These are phyloP conservation scores for Fusarium virguliforme DNA, from an alignment of 2,329 filamentous ascomycete genomes.

Conservation along the genomic window DNA sequence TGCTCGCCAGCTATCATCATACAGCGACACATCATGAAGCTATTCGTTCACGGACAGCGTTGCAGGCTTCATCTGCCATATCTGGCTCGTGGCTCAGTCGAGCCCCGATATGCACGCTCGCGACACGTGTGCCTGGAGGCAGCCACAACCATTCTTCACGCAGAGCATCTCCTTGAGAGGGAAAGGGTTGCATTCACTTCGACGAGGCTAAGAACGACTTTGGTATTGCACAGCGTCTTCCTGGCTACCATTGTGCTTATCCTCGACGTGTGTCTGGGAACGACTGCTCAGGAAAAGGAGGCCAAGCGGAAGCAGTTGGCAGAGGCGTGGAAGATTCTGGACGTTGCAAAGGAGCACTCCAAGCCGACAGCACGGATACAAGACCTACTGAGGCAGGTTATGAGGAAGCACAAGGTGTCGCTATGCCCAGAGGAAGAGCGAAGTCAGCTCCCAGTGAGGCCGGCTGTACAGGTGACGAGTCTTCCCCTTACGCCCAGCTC, in stretches of 20 bases:
- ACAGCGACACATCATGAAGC: constrained; percentile 55
- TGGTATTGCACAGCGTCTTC: constrained; percentile 56
- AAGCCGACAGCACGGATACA: constrained; percentile 52
- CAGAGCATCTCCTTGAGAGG: constrained; percentile 51
- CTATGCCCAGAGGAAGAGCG: constrained; percentile 31
- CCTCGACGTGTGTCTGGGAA: constrained; percentile 53
- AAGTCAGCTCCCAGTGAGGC: background rate
- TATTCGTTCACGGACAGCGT: constrained; percentile 55
- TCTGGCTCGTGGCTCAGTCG: constrained; percentile 55
- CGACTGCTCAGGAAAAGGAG: constrained; percentile 44
- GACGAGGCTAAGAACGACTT: constrained; percentile 51
- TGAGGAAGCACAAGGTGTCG: constrained; percentile 53
- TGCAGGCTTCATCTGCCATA: constrained; percentile 58
- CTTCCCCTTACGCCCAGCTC: constrained; percentile 55
- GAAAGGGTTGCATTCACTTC: constrained; percentile 51
- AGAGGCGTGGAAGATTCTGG: constrained; percentile 55
- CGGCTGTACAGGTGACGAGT: constrained; percentile 8
- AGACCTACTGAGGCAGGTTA: constrained; percentile 53
- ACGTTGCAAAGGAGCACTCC: constrained; percentile 53
- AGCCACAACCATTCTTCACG: constrained; percentile 53
- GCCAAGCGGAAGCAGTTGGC: constrained; percentile 49
- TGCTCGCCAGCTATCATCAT: constrained; percentile 48
- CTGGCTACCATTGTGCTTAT: constrained; percentile 56
- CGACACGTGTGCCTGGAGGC: constrained; percentile 53
- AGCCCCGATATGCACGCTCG: constrained; percentile 55